Base-by-base conservation (phyloP, 2,329 filamentous ascomycete species). In the Neofusicoccum laricinum region DNA sequence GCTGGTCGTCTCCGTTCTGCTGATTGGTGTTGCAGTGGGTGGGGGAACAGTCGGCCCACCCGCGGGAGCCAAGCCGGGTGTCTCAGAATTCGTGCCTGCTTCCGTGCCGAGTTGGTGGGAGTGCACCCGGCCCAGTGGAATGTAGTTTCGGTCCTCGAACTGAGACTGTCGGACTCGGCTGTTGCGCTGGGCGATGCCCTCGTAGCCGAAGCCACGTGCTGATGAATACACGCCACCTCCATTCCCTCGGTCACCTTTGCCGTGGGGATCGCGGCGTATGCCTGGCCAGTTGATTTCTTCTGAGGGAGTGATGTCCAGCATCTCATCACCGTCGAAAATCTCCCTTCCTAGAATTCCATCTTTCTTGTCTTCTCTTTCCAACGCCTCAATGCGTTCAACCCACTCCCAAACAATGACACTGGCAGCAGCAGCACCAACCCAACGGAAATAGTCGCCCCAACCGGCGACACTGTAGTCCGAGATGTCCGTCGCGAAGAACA, bases 361-460 rank as follows among this genome's bases (percentile, higher is more conserved):
- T 77, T 96, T 96, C 77, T 93, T 92, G 75, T 97, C 93, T 75
- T 97, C 93, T 69, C 93, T 87, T 79, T 97, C 93, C 66, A 97
- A 78, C 0, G 93, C 92, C 75, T 97, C 93, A 55, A 97, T 97
- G 30, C 93, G 86, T 77, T 97, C 93, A 2, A 97, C 93, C 93
- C 93, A 97, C 77, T 97, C 93, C 93, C 93, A 97, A 2, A 97
- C 93, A 21, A 97, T 91, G n/a, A 97, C 93, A 77, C 92, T 96
- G 32, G 93, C 93, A 1, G 93, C 93, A 0, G 93, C 93, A 1
- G 93, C 93, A 53, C 93, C 93, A n/a, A 97, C 93, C 93, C 93
- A 97, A 71, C 93, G 85, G 50, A 97, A 93, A 73, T 97, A 97
- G 72, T 96, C 93, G 73, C 93, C 93, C 93, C 93, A 97, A 8